These are phyloP conservation scores for Chlorella sorokiniana DNA, from an alignment of 139 green algal species.

Conservation along the genomic window DNA sequence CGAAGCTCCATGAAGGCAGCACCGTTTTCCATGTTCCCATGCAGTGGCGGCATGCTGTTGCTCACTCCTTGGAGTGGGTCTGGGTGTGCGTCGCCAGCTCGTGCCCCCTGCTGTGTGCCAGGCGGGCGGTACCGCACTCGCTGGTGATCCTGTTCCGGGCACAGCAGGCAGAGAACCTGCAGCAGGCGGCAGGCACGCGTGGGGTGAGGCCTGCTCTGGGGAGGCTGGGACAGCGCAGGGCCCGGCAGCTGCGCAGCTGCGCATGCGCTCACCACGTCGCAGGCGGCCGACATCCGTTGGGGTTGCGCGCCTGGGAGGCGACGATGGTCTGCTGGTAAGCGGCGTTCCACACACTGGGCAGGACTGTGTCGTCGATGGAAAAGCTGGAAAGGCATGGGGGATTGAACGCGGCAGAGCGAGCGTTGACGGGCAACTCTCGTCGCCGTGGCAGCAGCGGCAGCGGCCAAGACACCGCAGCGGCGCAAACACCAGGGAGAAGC, in stretches of 20 bases:
- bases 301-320: background rate
- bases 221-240: no score
- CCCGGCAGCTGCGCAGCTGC: no score
- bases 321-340: background rate
- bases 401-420: no score
- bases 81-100: background rate
- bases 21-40: no score
- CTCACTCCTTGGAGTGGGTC: background rate
- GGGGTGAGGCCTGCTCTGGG: no score
- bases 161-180: background rate
- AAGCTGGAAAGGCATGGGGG: background rate
- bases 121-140: background rate
- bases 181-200: background rate
- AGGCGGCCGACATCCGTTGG: background rate
- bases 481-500: no score
- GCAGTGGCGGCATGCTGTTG: no score
- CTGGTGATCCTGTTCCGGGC: background rate
- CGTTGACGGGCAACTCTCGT: no score
- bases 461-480: no score
- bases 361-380: background rate
- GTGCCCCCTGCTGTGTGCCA: background rate
- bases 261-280: background rate
- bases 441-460: background rate
- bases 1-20: no score
- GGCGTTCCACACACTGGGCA: background rate